Evolutionary conservation across 805 yeast genomes (phyloP).

Genomic region (Candida odintsovae): DNA sequence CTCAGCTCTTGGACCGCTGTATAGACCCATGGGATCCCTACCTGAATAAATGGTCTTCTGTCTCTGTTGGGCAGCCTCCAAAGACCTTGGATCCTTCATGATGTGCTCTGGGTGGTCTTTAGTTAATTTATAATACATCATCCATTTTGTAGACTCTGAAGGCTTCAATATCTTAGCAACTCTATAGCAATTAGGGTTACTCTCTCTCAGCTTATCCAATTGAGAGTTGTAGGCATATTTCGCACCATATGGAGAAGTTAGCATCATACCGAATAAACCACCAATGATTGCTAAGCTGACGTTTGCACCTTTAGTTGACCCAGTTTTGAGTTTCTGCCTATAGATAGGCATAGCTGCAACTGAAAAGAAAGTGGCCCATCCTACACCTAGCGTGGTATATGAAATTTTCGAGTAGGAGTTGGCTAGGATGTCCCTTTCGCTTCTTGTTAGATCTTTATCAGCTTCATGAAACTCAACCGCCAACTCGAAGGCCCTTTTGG

Average conservation of each 20-base stretch:
- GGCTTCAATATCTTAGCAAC: constrained; percentile 25
- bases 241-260: constrained; percentile 28
- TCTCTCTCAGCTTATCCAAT: constrained; percentile 25
- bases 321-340: constrained; percentile 28
- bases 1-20: constrained; percentile 27
- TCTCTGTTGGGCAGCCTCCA: constrained; percentile 25
- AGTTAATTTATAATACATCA: constrained; percentile 47
- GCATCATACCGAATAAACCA: constrained; percentile 35
- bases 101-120: constrained; percentile 44
- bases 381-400: constrained; percentile 28
- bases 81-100: constrained; percentile 49
- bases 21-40: constrained; percentile 33
- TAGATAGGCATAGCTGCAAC: constrained; percentile 40
- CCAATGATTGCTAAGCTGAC: constrained; percentile 36
- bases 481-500: constrained; percentile 32
- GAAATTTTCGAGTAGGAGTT: constrained; percentile 32
- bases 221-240: constrained; percentile 27
- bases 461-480: constrained; percentile 44
- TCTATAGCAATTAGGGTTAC: constrained; percentile 28
- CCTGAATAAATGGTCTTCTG: constrained; percentile 26
- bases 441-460: constrained; percentile 36
- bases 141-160: constrained; percentile 37
- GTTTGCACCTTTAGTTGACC: constrained; percentile 31
- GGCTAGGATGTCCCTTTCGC: constrained; percentile 38
- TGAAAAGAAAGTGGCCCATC: constrained; percentile 36